phyloP scores from a whole-genome alignment of 495 filamentous ascomycete species.

The Aspergillus cavernicola region DNA sequence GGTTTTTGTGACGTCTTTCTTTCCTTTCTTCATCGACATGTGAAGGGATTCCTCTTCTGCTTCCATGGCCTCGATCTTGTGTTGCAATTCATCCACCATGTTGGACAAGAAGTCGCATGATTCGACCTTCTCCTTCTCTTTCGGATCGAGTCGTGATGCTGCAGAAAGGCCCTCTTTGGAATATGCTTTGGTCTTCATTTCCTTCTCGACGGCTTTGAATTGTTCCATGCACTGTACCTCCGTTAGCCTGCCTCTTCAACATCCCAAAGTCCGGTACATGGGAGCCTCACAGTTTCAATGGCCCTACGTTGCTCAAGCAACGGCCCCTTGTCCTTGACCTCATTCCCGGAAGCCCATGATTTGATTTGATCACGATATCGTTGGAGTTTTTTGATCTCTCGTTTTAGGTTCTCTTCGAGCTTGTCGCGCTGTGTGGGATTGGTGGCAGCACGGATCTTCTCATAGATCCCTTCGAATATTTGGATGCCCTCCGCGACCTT shows the following conservation, averaged over 20 bases:
- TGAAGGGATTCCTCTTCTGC: conserved; percentile 85
- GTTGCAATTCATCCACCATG: conserved; percentile 91
- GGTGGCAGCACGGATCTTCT: conserved; percentile 86
- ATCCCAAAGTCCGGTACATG: neutral
- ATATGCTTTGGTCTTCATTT: conserved; percentile 99
- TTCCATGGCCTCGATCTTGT: conserved; percentile 87
- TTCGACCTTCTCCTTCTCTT: conserved; percentile 88
- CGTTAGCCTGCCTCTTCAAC: neutral
- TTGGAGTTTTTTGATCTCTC: conserved; percentile 99
- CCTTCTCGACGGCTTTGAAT: conserved; percentile 99
- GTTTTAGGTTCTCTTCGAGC: conserved; percentile 93
- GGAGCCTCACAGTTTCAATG: conserved; percentile 77
- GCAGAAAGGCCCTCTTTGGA: conserved; percentile 94
- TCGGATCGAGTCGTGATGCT: conserved; percentile 88
- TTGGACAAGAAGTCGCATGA: conserved; percentile 74
- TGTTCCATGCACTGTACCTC: conserved; percentile 88
- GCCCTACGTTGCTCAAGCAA: conserved; percentile 87
- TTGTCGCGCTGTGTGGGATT: conserved; percentile 97
- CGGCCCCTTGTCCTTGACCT: conserved; percentile 98
- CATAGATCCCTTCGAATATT: conserved; percentile 88
- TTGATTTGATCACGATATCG: conserved; percentile 97
- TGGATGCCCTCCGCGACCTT: conserved; percentile 89
- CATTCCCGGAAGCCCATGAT: conserved; percentile 93
- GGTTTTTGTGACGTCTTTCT: conserved; percentile 75
- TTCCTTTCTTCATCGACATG: conserved; percentile 88